Evolutionary conservation across 73 alveolate genomes (phyloP), one percentile per base, ranked within the genome.

Genomic region (Paramecium primaurelia): DNA sequence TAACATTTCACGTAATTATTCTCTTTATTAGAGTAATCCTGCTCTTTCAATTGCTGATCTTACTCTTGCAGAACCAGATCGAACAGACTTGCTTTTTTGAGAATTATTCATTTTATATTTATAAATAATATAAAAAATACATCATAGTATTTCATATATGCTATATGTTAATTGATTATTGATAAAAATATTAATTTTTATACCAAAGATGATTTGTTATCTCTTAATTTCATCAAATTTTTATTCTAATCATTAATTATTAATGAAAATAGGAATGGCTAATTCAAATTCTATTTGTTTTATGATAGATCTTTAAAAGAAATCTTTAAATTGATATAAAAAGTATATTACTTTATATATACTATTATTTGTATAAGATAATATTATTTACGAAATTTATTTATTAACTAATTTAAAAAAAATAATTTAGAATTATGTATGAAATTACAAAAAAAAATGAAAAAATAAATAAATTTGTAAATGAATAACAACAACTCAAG

Each of bases 11-110:
- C 94, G 80, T 42, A 89, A 71, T 71, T 89, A 47, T 32, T 89
- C 94, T 47, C 94, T 89, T 54, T 89, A 34, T 73, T 89, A 58
- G n/a, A 89, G 73, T 30, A 83, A 25, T 45, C 88, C 94, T 8
- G 94, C 94, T 73, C 88, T 68, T 54, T 77, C 86, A 26, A 89
- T 71, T 2, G 94, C 80, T 36, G 71, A 71, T 73, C 75, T 69
- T 34, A 89, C 94, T 73, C 91, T 80, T 25, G 91, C 44, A 80
- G 91, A 80, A 36, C 88, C 88, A 34, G 88, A 75, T 9, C 88
- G 58, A 36, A 75, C 88, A n/a, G 88, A 75, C 8, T 75, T 75
- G 88, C 88, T 75, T 42, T 75, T 75, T 42, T 75, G 42, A n/a
- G 68, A 38, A 75, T 75, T 75, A 75, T 75, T 38, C 88, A 75